Base-by-base conservation (phyloP, 192 early-diverging fungal genomes). In the Podila epicladia region DNA sequence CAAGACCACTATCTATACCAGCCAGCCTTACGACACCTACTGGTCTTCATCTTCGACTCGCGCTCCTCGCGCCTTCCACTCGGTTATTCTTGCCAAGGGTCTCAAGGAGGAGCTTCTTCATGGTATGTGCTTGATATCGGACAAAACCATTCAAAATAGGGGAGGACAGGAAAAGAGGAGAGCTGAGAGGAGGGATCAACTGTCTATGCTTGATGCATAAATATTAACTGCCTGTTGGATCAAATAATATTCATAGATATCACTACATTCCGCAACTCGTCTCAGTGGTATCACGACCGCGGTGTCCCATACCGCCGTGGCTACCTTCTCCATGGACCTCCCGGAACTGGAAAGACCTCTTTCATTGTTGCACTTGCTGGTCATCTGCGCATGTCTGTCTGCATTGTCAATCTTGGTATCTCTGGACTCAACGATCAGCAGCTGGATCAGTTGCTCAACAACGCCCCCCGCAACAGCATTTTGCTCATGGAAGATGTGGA, bases 401-500 rank as follows among this genome's bases (percentile, higher is more conserved):
- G 83, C 37, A 85, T 88, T 33, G 75, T 88, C 50, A 86, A 82
- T 73, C 64, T 89, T 33, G 77, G 84, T 65, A 80, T 70, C 29
- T 72, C 76, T 45, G 77, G 77, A 37, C 49, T 89, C 67, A 77
- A 75, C 32, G 87, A 87, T 51, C 71, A 77, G 33, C 85, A 82
- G 13, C 73, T 85, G 64, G 65, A 82, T 28, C 69, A 75, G 12
- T 67, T 88, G 38, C 61, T 89, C 31, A 82, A 78, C 26, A 72
- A 72, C 7, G 75, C 78, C 0, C 87, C 87, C 3, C 57, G 73
- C 22, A 86, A 87, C 62, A 84, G 84, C 33, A 84, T 89, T n/a
- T 62, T 89, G 63, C 82, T 89, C n/a, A 86, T 89, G 73, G 87
- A 89, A 64, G 88, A 87, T 72, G 82, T 89, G 0, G 85, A 89